Evolutionary conservation across 2,329 filamentous ascomycete genomes (phyloP).

Genomic region (Fusarium sp.): DNA sequence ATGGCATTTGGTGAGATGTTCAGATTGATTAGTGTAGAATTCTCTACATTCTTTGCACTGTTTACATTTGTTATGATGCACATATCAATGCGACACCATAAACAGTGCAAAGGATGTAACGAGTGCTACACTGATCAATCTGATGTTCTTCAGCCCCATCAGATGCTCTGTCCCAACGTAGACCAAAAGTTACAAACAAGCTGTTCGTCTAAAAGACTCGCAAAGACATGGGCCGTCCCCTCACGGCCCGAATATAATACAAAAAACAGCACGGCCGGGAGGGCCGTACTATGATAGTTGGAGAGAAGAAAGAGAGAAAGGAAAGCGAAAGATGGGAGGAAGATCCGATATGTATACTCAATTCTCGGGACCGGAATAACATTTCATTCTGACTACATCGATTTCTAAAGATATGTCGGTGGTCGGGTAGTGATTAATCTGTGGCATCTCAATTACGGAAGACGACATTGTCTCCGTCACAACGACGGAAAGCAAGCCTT

Average conservation of each 20-base stretch:
- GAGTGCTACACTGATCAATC: background rate
- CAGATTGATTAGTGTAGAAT: background rate
- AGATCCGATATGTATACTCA: background rate
- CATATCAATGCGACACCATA: background rate
- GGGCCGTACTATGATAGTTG: background rate
- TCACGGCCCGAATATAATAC: background rate
- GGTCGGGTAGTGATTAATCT: no score
- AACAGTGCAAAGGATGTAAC: background rate
- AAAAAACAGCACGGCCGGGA: background rate
- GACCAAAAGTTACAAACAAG: fast-evolving
- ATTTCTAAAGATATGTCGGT: background rate
- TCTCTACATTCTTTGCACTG: background rate
- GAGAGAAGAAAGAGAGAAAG: background rate
- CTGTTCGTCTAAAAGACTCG: background rate
- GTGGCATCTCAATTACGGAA: background rate
- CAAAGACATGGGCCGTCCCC: background rate
- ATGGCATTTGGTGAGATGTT: background rate
- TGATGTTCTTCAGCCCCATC: background rate
- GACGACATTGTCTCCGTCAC: background rate
- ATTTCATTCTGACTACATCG: background rate
- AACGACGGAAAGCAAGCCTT: background rate
- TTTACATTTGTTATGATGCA: background rate
- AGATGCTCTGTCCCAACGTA: background rate
- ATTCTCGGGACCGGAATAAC: background rate
- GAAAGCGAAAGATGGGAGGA: background rate